These are phyloP conservation scores for Blastomyces percursus DNA, from an alignment of 2,329 filamentous ascomycete species.

Conservation along the genomic window DNA sequence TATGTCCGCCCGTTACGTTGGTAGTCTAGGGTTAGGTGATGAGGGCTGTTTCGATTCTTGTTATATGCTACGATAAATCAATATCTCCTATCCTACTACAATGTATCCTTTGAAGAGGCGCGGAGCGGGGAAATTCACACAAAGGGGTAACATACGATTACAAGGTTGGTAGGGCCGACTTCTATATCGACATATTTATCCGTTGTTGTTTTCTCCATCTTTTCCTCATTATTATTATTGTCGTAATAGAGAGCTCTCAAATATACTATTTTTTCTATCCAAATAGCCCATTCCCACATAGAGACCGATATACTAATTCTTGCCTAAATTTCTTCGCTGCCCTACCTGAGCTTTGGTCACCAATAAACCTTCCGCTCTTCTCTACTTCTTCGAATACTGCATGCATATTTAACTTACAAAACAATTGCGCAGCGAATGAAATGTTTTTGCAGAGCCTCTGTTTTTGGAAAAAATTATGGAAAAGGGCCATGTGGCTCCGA, in stretches of 20 bases:
- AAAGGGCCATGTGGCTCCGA: no score
- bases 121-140: background rate
- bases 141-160: background rate
- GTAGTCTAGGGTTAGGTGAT: background rate
- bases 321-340: background rate
- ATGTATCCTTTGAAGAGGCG: background rate
- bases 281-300: no score
- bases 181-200: background rate
- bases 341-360: no score
- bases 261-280: no score
- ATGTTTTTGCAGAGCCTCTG: no score
- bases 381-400: background rate
- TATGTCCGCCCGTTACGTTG: constrained; percentile 16
- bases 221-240: background rate
- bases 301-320: background rate
- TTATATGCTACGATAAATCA: background rate
- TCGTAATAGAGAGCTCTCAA: no score
- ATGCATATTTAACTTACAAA: background rate
- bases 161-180: background rate
- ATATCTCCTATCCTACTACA: background rate
- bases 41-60: no score
- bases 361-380: background rate
- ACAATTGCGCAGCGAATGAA: background rate
- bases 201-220: background rate
- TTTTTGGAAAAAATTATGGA: no score